These are phyloP conservation scores for Candida xyloterini DNA, from an alignment of 805 yeast genomes.

Conservation along the genomic window DNA sequence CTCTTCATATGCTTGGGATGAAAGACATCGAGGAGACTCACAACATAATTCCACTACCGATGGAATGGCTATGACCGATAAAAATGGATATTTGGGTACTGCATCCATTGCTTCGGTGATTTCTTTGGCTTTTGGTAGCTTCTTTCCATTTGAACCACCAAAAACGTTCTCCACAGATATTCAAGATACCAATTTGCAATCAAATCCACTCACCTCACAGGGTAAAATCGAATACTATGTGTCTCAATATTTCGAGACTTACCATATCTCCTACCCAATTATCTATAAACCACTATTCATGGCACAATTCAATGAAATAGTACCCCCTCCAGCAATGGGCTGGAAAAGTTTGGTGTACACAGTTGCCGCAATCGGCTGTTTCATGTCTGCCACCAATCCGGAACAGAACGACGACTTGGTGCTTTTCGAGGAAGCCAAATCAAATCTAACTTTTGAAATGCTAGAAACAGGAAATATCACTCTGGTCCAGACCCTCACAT, in stretches of 20 bases:
- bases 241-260: constrained; percentile 13
- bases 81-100: constrained; percentile 17
- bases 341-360: constrained; percentile 19
- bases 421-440: constrained; percentile 14
- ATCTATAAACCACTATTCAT: constrained; percentile 15
- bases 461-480: constrained; percentile 15
- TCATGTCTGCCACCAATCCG: constrained; percentile 16
- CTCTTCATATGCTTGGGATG: constrained; percentile 11
- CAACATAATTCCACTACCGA: constrained; percentile 3
- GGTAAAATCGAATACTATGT: constrained; percentile 10
- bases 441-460: constrained; percentile 12
- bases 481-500: constrained; percentile 15
- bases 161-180: background rate
- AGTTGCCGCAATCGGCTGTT: constrained; percentile 20
- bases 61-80: constrained; percentile 19
- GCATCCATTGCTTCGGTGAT: constrained; percentile 16
- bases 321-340: constrained; percentile 14
- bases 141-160: constrained; percentile 3
- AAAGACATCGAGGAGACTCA: constrained; percentile 1
- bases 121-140: constrained; percentile 10
- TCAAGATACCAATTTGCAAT: background rate
- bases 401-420: constrained; percentile 13
- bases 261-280: constrained; percentile 17
- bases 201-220: constrained; percentile 3
- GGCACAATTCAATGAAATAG: constrained; percentile 18